Percentiles rank a stretch among this genome's conserved stretches.
Evolutionary conservation across 176 grass and related monocot genomes (phyloP).

Genomic region (Saccharum officinarum): DNA sequence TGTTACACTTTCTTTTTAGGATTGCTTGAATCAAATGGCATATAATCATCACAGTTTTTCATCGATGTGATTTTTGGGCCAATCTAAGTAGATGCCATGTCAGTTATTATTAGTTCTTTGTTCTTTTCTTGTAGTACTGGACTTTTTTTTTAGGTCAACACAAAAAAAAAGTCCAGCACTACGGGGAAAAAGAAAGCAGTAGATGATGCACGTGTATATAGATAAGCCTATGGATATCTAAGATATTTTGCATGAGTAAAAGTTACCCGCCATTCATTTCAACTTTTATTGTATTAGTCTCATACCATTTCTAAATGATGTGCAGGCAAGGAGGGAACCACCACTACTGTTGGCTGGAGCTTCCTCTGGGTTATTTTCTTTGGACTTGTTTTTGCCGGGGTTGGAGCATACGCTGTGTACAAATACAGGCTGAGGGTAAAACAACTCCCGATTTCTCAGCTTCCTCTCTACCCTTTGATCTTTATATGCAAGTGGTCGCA

Average conservation of each 20-base stretch:
- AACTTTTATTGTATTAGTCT: background rate
- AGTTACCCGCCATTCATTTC: background rate
- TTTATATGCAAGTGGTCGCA: constrained; percentile 17
- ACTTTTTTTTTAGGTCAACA: background rate
- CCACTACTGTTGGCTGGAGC: constrained; percentile 66
- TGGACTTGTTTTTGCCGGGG: constrained; percentile 69
- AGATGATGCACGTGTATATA: background rate
- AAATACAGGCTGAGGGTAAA: constrained; percentile 94
- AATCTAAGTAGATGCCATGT: background rate
- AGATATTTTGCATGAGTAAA: background rate
- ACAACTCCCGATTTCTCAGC: constrained; percentile 14
- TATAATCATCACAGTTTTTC: background rate
- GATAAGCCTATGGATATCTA: background rate
- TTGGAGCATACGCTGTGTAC: constrained; percentile 89
- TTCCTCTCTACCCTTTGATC: background rate
- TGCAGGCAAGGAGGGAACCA: constrained; percentile 59
- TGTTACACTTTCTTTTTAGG: background rate
- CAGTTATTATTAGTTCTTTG: constrained; percentile 1
- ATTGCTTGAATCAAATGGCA: constrained; percentile 10
- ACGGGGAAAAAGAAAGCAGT: background rate
- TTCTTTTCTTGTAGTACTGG: background rate
- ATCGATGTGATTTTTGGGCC: background rate
- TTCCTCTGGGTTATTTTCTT: constrained; percentile 93
- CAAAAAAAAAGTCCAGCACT: background rate
- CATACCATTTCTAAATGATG: constrained; percentile 17